Evolutionary conservation across 441 rosid genomes (phyloP), one percentile per base, ranked within the genome.

Genomic region (Rhodomyrtus psidioides): DNA sequence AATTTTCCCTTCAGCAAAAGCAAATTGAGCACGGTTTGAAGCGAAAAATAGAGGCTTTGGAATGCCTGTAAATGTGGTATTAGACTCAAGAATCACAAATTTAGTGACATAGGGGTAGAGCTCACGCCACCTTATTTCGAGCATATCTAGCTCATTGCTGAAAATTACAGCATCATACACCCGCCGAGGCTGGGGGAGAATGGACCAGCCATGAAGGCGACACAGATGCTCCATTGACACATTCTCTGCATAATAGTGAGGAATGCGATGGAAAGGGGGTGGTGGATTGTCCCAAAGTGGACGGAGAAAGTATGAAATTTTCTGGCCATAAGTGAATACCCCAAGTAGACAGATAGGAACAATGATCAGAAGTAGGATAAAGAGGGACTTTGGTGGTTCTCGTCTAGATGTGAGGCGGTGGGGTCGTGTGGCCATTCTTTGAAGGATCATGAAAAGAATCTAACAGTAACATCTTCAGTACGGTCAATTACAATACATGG

Each of bases 281-380:
- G 98, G 97, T 6, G 98, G 96, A 9, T 90, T 90, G 91, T 95
- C 98, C 98, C 98, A 97, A 56, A 97, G 91, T 10, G 98, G 98
- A 5, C 98, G 96, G 87, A 96, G 91, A 56, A 95, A 83, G 81
- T 94, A 95, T 26, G 96, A 88, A 56, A 96, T 86, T 86, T 89
- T 91, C 89, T 89, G 93, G 53, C 86, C 85, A 86, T 95, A 86
- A 55, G 84, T 87, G 84, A 89, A 51, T 44, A 94, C 86, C 55
- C 93, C 92, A 65, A 94, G 88, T 88, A 93, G 87, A 90, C 91
- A 91, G 83, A 93, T 88, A 55, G 93, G 88, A 60, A 91, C 87
- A 46, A 94, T 85, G 82, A 95, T 90, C 55, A 95, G 74, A 58
- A 93, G 91, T 21, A 88, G 21, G 0, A 91, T 12, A 44, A 83